Conservation (phyloP, 23 red algal genomes). For the Gracilaria domingensis region DNA sequence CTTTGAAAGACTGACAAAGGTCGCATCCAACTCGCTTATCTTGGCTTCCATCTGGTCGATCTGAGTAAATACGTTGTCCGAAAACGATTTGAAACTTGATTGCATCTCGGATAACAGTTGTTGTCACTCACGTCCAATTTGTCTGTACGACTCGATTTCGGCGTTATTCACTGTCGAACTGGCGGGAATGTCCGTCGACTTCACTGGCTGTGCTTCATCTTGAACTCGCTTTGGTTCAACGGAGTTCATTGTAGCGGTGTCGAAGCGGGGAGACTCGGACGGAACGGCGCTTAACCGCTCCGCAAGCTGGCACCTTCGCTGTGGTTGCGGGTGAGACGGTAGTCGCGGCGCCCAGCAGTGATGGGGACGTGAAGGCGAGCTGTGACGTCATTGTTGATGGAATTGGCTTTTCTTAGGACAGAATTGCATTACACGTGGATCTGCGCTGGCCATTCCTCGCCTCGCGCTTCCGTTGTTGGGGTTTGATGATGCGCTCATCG, state of each 20-base stretch:
- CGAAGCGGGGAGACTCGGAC: not conserved
- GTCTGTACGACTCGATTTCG: conserved; percentile 9
- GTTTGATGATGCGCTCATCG: not conserved
- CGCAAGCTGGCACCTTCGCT: not conserved
- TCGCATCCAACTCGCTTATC: conserved; percentile 22
- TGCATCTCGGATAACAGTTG: conserved; percentile 56
- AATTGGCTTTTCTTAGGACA: not conserved
- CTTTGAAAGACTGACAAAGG: conserved; percentile 7
- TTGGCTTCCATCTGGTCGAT: conserved; percentile 44
- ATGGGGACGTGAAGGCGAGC: not conserved
- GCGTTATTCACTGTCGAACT: conserved; percentile 31
- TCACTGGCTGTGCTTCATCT: not conserved
- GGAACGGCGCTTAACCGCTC: not conserved
- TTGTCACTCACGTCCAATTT: conserved; percentile 48
- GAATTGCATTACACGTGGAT: not conserved
- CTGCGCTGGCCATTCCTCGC: not conserved
- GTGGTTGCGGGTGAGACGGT: not conserved
- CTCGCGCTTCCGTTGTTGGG: too few relatives aligned
- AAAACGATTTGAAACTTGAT: conserved; percentile 63
- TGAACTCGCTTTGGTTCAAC: not conserved
- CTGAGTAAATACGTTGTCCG: conserved; percentile 53
- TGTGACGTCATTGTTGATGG: not conserved
- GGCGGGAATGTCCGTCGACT: not conserved
- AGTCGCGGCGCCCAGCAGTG: not conserved
- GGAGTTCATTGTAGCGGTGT: not conserved